Evolutionary conservation across 768 basidiomycete genomes (phyloP).

Genomic region (Polyporus arcularius): DNA sequence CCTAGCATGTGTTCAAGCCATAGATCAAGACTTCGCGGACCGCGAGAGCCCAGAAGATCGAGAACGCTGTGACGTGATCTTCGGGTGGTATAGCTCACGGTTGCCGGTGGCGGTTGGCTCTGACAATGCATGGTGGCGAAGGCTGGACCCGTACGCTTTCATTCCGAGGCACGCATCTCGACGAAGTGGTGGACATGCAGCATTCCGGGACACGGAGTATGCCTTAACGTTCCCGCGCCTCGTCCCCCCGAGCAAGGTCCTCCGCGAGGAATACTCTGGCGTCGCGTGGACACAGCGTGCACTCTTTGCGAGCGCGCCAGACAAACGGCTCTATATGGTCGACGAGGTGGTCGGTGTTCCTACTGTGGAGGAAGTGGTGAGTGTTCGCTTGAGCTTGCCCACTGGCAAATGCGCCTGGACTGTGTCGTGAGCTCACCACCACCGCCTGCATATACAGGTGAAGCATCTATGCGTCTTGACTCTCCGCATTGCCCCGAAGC

Average conservation of each 20-base stretch:
- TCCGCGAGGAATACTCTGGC: conserved; percentile 38
- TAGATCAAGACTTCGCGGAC: conserved; percentile 26
- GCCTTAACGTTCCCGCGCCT: conserved; percentile 33
- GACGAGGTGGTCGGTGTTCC: conserved; percentile 44
- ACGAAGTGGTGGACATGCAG: conserved; percentile 13
- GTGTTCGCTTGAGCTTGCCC: conserved; percentile 19
- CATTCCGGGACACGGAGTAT: conserved; percentile 15
- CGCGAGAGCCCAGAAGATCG: conserved; percentile 13
- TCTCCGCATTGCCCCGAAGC: conserved; percentile 27
- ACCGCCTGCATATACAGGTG: conserved; percentile 31
- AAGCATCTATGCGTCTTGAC: conserved; percentile 41
- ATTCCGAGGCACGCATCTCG: conserved; percentile 37
- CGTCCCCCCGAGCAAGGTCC: conserved; percentile 41
- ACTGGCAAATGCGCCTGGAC: neutral
- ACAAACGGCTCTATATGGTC: conserved; percentile 33
- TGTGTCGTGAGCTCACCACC: too few relatives aligned
- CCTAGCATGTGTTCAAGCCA: conserved; percentile 35
- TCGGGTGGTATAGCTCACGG: conserved; percentile 34
- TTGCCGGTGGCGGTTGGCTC: conserved; percentile 33
- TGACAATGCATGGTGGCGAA: conserved; percentile 28
- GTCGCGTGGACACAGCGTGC: conserved; percentile 56
- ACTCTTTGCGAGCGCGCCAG: conserved; percentile 31
- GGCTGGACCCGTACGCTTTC: conserved; percentile 39
- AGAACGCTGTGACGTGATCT: conserved; percentile 35
- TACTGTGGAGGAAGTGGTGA: conserved; percentile 43